Conservation (phyloP, 75 land plant genomes). For the Picea glauca region DNA sequence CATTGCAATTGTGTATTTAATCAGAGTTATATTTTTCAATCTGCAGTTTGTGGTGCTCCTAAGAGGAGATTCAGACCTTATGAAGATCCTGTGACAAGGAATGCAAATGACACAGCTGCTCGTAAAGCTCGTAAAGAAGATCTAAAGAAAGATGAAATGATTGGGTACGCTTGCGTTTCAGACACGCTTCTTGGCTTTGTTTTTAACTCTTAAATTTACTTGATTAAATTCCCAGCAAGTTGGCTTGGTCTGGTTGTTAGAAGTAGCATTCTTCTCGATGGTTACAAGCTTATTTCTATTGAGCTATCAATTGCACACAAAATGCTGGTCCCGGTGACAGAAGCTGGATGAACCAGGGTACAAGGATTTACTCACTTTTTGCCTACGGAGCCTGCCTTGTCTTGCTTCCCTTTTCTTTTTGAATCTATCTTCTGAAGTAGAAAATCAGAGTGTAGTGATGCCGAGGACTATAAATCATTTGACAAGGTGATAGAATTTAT, state of each 20-base stretch:
- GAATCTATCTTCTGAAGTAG: neutral
- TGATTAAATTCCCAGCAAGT: neutral
- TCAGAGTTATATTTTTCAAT: conserved; percentile 3
- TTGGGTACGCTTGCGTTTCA: conserved; percentile 50
- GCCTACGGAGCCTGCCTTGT: neutral
- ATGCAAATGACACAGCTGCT: conserved; percentile 54
- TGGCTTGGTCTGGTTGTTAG: neutral
- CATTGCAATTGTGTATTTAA: neutral
- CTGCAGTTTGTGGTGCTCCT: conserved; percentile 88
- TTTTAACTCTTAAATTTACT: neutral
- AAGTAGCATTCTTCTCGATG: neutral
- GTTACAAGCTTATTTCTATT: neutral
- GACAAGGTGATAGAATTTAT: neutral
- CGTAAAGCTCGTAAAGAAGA: conserved; percentile 88
- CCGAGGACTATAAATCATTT: neutral
- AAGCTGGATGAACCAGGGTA: neutral
- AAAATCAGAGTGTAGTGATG: neutral
- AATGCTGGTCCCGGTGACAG: neutral
- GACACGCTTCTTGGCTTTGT: neutral
- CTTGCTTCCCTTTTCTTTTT: neutral
- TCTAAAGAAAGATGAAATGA: conserved; percentile 66
- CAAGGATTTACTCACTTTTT: neutral
- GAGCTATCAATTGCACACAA: neutral
- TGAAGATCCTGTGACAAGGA: conserved; percentile 51
- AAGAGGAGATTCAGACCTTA: conserved; percentile 90